Base-by-base conservation (phyloP, 2,329 filamentous ascomycete species). In the Aspergillus transmontanensis region DNA sequence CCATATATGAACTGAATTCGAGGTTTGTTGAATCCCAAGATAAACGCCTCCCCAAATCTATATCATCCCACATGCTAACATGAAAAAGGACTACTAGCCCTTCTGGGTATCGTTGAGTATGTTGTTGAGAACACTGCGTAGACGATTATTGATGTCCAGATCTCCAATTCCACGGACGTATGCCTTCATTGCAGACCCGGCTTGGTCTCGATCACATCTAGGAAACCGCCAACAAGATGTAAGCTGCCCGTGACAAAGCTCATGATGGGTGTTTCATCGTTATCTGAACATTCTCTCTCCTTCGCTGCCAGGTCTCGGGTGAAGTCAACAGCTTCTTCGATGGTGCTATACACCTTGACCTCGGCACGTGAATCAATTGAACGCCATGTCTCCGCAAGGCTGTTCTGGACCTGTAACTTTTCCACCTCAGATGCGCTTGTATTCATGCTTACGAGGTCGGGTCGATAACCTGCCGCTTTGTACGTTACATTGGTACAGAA, bases 211-310 rank as follows among this genome's bases (percentile, higher is more conserved):
- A 96, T 77, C 1, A 91, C 88, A 75, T 91, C 89, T 58, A 96
- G 80, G 53, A 93, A 82, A 12, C 90, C 91, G 9, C 93, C 93
- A 1, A 94, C 92, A 45, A 97, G 83, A 81, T 96, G 90, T 72
- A 96, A 79, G 75, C 92, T 96, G 2, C 93, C 93, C 16, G 93
- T 96, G 11, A 92, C 89, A 60, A 97, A 79, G 0, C 89, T 87
- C 74, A 88, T 86, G 19, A 87, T 82, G 57, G 83, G 82, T 3
- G 75, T 69, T 57, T 79, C 75, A 28, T 76, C 69, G n/a, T 73
- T 71, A 28, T 67, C 71, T 34, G 66, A 59, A 23, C 71, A 68
- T 28, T 59, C 64, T 59, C 41, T 73, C 72, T 76, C 76, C 60
- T 72, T 75, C 34, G 68, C 75, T 6, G 82, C 77, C 6, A 84